A percentile compares a stretch with the other conserved stretches of the same genome.
These are phyloP conservation scores for Neonectria ditissima DNA, from an alignment of 2,329 filamentous ascomycete genomes.

Conservation along the genomic window DNA sequence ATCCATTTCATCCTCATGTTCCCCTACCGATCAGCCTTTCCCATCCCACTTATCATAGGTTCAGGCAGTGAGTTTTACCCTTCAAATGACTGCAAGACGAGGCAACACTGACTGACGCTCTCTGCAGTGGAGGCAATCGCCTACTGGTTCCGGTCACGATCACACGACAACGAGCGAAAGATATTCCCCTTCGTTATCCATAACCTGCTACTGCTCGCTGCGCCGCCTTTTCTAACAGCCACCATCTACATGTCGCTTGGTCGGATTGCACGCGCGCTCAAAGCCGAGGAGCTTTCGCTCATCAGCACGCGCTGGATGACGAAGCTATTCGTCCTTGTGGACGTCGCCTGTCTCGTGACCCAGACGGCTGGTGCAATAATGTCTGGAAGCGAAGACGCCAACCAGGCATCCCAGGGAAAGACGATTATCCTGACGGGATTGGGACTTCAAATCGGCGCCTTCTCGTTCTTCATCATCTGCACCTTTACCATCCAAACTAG, in stretches of 20 bases:
- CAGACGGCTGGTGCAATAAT: conserved; percentile 53
- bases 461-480: conserved; percentile 60
- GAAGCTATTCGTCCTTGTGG: conserved; percentile 59
- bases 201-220: conserved; percentile 52
- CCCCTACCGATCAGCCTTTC: conserved; percentile 60
- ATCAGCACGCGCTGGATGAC: conserved; percentile 52
- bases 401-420: conserved; percentile 30
- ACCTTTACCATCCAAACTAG: conserved; percentile 57
- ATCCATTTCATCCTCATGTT: conserved; percentile 55
- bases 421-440: conserved; percentile 52
- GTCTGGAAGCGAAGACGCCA: conserved; percentile 34
- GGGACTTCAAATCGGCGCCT: conserved; percentile 62
- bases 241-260: conserved; percentile 57
- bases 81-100: accelerated
- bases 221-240: conserved; percentile 55
- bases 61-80: conserved; percentile 55
- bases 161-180: conserved; percentile 50
- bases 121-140: conserved; percentile 52
- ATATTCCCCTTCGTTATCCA: conserved; percentile 52
- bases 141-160: conserved; percentile 62
- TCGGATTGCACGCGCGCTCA: conserved; percentile 48
- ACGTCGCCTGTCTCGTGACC: conserved; percentile 56
- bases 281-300: conserved; percentile 53
- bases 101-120: not conserved
- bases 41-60: conserved; percentile 62